phyloP scores from a whole-genome alignment of 2,329 filamentous ascomycete genomes.

The Talaromyces sp. region DNA sequence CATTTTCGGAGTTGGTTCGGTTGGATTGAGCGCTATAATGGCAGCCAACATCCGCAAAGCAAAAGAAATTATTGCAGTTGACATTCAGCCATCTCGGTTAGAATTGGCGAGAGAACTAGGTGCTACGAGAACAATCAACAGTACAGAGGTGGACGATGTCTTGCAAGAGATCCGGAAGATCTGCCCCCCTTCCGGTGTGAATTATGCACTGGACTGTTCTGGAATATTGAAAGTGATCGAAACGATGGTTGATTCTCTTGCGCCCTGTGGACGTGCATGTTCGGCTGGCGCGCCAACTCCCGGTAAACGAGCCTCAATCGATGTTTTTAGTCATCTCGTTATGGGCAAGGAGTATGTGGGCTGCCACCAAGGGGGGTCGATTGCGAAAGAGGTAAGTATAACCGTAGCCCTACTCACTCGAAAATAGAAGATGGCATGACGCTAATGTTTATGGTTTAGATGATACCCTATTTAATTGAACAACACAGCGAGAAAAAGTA shows the following conservation, averaged over 20 bases:
- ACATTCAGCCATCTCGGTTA: constrained; percentile 39
- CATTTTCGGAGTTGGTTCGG: constrained; percentile 27
- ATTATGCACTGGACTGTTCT: neutral
- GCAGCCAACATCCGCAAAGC: constrained; percentile 18
- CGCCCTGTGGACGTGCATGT: neutral
- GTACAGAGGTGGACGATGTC: neutral
- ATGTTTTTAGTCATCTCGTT: neutral
- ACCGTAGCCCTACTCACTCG: neutral
- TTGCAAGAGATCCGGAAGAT: neutral
- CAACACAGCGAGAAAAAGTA: neutral
- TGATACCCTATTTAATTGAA: neutral
- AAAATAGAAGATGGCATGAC: neutral
- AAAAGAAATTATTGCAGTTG: constrained; percentile 39
- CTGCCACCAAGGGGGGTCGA: neutral
- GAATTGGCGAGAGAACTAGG: constrained; percentile 41
- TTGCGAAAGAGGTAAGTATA: neutral
- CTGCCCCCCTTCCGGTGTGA: neutral
- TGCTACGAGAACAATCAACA: constrained; percentile 39
- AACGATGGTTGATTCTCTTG: neutral
- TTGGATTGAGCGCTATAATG: constrained; percentile 18
- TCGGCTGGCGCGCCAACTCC: neutral
- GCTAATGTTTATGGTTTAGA: neutral
- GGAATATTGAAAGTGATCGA: neutral
- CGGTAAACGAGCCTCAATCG: neutral
- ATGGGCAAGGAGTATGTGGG: too few relatives aligned